Evolutionary conservation across 139 green algal species (phyloP).

Genomic region (Chlorella sp.): DNA sequence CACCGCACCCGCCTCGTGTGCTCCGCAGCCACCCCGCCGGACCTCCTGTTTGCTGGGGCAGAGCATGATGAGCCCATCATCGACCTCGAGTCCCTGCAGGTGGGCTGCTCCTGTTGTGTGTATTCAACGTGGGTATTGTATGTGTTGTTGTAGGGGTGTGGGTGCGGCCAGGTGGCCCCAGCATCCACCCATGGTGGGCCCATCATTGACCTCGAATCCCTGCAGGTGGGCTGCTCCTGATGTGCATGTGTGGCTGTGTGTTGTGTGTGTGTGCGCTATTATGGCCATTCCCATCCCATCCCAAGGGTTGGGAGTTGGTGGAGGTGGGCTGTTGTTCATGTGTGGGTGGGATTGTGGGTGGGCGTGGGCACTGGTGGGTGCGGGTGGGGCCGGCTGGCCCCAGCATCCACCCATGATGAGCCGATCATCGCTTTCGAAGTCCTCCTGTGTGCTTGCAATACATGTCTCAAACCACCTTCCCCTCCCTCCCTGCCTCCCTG

Average conservation of each 20-base stretch:
- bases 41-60: constrained; percentile 73
- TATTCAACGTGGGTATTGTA: too few relatives aligned
- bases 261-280: too few relatives aligned
- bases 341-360: too few relatives aligned
- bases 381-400: too few relatives aligned
- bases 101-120: neutral
- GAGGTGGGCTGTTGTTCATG: too few relatives aligned
- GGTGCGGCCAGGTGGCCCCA: too few relatives aligned
- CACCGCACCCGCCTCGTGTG: constrained; percentile 58
- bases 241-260: too few relatives aligned
- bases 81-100: constrained; percentile 82
- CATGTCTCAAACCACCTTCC: neutral
- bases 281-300: neutral
- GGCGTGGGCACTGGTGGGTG: too few relatives aligned
- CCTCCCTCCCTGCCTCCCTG: neutral
- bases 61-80: constrained; percentile 64
- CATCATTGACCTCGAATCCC: constrained; percentile 78
- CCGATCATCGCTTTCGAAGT: too few relatives aligned
- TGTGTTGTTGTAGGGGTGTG: too few relatives aligned
- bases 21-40: constrained; percentile 64
- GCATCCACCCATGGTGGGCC: constrained; percentile 58
- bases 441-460: neutral
- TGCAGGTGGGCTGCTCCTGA: constrained; percentile 58
- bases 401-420: too few relatives aligned
- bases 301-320: too few relatives aligned